A percentile compares a stretch with the other conserved stretches of the same genome.
Conservation (phyloP, 2,329 filamentous ascomycete species). For the Metarhizium sp. region DNA sequence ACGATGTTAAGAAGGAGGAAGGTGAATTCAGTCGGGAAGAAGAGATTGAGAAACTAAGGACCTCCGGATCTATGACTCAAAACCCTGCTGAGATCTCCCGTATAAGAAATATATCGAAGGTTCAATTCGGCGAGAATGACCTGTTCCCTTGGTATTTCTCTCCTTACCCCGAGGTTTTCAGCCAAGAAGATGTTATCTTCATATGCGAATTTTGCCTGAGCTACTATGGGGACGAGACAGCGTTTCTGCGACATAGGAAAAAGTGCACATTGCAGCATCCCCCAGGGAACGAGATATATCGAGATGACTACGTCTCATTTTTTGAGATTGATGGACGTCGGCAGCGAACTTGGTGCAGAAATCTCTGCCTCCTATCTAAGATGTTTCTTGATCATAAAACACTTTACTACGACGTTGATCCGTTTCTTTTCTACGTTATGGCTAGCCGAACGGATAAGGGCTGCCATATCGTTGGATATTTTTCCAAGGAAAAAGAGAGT, state of each 20-base stretch:
- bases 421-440: conserved; percentile 98
- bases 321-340: conserved; percentile 95
- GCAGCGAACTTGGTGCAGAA: conserved; percentile 93
- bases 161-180: conserved; percentile 84
- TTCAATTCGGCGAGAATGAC: conserved; percentile 88
- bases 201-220: conserved; percentile 96
- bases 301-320: conserved; percentile 87
- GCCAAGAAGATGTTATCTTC: conserved; percentile 81
- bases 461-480: conserved; percentile 96
- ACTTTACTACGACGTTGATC: conserved; percentile 98
- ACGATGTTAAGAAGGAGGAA: conserved; percentile 36
- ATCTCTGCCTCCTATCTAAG: conserved; percentile 87
- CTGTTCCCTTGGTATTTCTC: conserved; percentile 99
- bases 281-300: conserved; percentile 96
- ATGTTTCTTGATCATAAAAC: conserved; percentile 98
- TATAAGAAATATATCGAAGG: conserved; percentile 85
- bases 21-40: conserved; percentile 67
- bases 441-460: conserved; percentile 79
- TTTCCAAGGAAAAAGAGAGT: conserved; percentile 96
- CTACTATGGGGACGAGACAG: conserved; percentile 76
- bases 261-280: conserved; percentile 92
- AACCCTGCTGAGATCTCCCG: conserved; percentile 95
- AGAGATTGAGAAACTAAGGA: conserved; percentile 92
- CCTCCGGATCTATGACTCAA: conserved; percentile 95
- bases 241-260: conserved; percentile 74